These are phyloP conservation scores for Musa balbisiana DNA, from an alignment of 202 grass and related monocot genomes.

Conservation along the genomic window DNA sequence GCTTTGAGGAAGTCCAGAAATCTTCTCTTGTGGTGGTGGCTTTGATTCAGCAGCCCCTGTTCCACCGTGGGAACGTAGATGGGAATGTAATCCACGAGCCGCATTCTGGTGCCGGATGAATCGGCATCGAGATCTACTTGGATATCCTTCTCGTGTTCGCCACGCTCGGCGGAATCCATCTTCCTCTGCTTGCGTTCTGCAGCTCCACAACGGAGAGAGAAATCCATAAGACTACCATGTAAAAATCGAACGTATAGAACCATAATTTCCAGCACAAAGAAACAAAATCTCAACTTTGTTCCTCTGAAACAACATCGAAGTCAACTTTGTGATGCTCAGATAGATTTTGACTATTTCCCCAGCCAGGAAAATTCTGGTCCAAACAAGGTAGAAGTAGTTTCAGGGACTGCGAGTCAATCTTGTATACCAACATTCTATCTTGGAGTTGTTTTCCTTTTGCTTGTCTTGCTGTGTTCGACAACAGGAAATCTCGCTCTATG, in stretches of 20 bases:
- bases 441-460: too few species aligned
- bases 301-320: too few species aligned
- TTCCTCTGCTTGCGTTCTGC: background rate
- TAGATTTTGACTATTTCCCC: too few species aligned
- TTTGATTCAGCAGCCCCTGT: slow-evolving; percentile 23
- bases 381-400: too few species aligned
- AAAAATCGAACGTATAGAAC: background rate
- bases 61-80: slow-evolving; percentile 63
- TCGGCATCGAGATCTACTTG: background rate
- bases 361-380: too few species aligned
- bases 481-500: too few species aligned
- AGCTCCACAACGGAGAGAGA: background rate
- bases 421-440: too few species aligned
- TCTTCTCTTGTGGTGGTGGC: slow-evolving; percentile 29
- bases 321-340: too few species aligned
- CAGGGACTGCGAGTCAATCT: too few species aligned
- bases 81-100: slow-evolving; percentile 60
- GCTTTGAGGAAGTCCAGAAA: slow-evolving; percentile 82
- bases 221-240: background rate
- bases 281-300: too few species aligned
- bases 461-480: too few species aligned
- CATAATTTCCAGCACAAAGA: background rate
- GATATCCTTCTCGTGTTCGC: background rate
- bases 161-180: slow-evolving; percentile 1
- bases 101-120: background rate